phyloP scores from a whole-genome alignment of 2,329 filamentous ascomycete genomes.

The Venturia effusa region DNA sequence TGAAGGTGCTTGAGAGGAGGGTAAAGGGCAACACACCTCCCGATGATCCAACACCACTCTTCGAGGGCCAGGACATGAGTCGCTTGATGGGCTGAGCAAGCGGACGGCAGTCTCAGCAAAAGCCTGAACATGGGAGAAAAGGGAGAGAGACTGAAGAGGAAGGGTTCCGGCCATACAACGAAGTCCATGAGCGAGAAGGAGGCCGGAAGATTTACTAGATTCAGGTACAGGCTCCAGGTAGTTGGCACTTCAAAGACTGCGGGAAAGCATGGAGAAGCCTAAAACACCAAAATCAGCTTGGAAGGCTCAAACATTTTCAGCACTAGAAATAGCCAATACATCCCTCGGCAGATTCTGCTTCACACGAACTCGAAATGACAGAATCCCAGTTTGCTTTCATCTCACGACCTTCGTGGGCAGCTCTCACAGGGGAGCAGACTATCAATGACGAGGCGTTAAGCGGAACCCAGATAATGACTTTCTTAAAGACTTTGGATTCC shows the following conservation, averaged over 20 bases:
- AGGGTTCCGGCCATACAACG: not conserved
- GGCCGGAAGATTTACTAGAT: not conserved
- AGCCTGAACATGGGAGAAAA: not conserved
- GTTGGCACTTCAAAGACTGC: not conserved
- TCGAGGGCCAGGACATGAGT: not conserved
- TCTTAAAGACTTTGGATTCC: too few relatives aligned
- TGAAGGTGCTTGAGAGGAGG: not conserved
- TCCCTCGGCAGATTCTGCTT: too few relatives aligned
- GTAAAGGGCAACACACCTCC: not conserved
- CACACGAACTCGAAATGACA: too few relatives aligned
- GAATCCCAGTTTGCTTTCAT: too few relatives aligned
- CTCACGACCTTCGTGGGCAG: too few relatives aligned
- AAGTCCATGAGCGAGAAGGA: not conserved
- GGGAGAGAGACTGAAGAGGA: not conserved
- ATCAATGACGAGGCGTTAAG: too few relatives aligned
- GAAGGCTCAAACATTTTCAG: not conserved
- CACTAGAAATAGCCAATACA: too few relatives aligned
- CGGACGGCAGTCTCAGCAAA: too few relatives aligned
- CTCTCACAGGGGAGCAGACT: too few relatives aligned
- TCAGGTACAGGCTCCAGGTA: not conserved
- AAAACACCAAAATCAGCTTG: not conserved
- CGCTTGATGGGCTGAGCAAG: not conserved
- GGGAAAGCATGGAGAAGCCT: not conserved
- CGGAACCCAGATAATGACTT: too few relatives aligned
- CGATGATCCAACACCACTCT: not conserved